phyloP scores from a whole-genome alignment of 352 stramenopile species.

The Phytophthora sojae region DNA sequence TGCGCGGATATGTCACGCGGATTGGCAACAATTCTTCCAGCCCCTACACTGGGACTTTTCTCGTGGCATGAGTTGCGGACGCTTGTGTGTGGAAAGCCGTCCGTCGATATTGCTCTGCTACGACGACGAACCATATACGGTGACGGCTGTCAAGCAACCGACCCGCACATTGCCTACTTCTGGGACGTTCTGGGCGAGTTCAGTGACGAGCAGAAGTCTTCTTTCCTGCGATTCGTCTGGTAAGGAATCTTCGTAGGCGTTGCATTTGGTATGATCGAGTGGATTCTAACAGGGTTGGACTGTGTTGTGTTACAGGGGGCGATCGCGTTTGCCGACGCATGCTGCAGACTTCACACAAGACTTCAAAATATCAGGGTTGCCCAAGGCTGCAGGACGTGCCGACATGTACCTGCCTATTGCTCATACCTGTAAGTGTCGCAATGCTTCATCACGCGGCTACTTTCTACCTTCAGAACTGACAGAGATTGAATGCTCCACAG shows the following conservation, averaged over 20 bases:
- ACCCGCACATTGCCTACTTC: conserved; percentile 91
- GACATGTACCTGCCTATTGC: conserved; percentile 89
- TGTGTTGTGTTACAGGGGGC: conserved; percentile 48
- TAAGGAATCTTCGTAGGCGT: conserved; percentile 28
- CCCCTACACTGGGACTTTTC: conserved; percentile 82
- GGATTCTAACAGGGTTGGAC: conserved; percentile 8
- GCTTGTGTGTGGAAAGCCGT: conserved; percentile 91
- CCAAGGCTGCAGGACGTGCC: conserved; percentile 73
- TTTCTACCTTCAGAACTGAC: conserved; percentile 7
- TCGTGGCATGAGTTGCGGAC: conserved; percentile 90
- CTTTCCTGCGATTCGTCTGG: conserved; percentile 91
- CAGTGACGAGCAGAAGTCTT: conserved; percentile 90
- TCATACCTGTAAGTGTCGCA: conserved; percentile 73
- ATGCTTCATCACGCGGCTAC: background rate
- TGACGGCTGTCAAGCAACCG: conserved; percentile 84
- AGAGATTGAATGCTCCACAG: conserved; percentile 28
- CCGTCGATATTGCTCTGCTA: conserved; percentile 90
- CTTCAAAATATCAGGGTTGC: conserved; percentile 90
- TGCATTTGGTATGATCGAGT: background rate
- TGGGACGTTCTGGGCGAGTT: conserved; percentile 91
- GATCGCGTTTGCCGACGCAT: conserved; percentile 91
- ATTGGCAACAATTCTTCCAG: conserved; percentile 88
- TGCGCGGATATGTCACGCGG: conserved; percentile 80
- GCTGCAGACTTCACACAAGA: conserved; percentile 90
- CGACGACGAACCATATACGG: conserved; percentile 91